Percentiles rank a stretch among this genome's conserved stretches.
Evolutionary conservation across 2,329 filamentous ascomycete genomes (phyloP).

Genomic region (Monilinia fructicola): DNA sequence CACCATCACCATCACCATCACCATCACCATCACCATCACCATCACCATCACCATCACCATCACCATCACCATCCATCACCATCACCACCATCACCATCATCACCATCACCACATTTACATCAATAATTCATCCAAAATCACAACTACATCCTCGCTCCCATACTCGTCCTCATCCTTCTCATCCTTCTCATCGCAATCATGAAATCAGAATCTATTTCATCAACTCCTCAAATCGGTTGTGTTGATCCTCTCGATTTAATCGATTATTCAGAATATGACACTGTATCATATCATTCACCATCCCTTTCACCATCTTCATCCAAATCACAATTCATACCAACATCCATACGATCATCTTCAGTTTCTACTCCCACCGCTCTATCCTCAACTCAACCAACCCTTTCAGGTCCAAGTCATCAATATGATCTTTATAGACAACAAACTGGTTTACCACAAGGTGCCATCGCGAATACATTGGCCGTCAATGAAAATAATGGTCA

Average conservation of each 20-base stretch:
- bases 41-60: no score
- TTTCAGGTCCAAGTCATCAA: slow-evolving; percentile 85
- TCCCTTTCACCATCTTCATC: slow-evolving; percentile 56
- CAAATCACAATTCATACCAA: slow-evolving; percentile 51
- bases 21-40: no score
- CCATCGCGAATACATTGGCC: slow-evolving; percentile 75
- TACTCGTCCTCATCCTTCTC: no score
- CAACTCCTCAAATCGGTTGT: slow-evolving; percentile 34
- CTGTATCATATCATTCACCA: slow-evolving; percentile 59
- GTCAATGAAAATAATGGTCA: slow-evolving; percentile 63
- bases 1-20: no score
- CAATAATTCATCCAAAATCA: no score
- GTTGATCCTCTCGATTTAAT: slow-evolving; percentile 53
- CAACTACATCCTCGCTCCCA: no score
- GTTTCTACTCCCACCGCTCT: slow-evolving; percentile 55
- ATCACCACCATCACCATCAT: no score
- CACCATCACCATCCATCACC: no score
- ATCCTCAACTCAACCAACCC: slow-evolving; percentile 52
- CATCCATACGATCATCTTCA: slow-evolving; percentile 46
- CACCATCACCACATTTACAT: not conserved
- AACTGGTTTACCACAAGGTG: slow-evolving; percentile 85
- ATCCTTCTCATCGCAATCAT: not conserved
- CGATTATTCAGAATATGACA: slow-evolving; percentile 64
- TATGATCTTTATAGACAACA: slow-evolving; percentile 96
- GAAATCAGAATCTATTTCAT: slow-evolving; percentile 10